Evolutionary conservation across 1,284 basidiomycete species (phyloP), one percentile per base, ranked within the genome.

Genomic region (Naganishia sp.): DNA sequence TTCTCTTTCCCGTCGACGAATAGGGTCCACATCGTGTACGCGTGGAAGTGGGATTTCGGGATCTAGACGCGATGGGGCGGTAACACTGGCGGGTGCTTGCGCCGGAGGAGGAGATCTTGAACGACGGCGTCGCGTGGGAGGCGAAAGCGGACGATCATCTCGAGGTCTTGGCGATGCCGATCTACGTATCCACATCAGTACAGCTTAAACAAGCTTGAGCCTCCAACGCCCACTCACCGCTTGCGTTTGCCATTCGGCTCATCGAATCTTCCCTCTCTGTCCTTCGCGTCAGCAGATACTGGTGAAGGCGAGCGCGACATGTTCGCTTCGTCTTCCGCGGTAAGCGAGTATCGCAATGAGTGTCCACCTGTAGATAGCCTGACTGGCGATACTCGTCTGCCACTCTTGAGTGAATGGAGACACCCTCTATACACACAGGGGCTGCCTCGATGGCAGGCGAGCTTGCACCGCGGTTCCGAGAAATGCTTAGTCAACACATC

Each of bases 11-110:
- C 86, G 85, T 43, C 86, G 83, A 49, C 90, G 87, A 10, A 85
- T 82, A 3, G 90, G 90, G 76, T 93, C 90, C n/a, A 85, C 86
- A 77, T 92, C 90, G 28, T 79, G 78, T 11, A 92, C 85, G 71
- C 82, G 84, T 13, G 87, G 86, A 2, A 85, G 75, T 56, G 84
- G 82, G 44, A 86, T 69, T 43, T 55, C 42, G 44, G 65, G 61
- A 66, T 70, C n/a, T 59, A 68, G 25, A 60, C 68, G 23, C 53
- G 60, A 36, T 16, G 61, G 44, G 1, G 43, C 50, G 18, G 45
- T 55, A 10, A 49, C 53, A 36, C 44, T 55, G 50, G 64, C 50
- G 3, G 65, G 50, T 13, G 43, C 56, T 43, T 61, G 57, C 31
- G 65, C 33, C 23, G 57, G 43, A 48, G 46, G 39, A 42, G 65